Evolutionary conservation across 495 filamentous ascomycete genomes (phyloP).

Genomic region (Tricharina praecox): DNA sequence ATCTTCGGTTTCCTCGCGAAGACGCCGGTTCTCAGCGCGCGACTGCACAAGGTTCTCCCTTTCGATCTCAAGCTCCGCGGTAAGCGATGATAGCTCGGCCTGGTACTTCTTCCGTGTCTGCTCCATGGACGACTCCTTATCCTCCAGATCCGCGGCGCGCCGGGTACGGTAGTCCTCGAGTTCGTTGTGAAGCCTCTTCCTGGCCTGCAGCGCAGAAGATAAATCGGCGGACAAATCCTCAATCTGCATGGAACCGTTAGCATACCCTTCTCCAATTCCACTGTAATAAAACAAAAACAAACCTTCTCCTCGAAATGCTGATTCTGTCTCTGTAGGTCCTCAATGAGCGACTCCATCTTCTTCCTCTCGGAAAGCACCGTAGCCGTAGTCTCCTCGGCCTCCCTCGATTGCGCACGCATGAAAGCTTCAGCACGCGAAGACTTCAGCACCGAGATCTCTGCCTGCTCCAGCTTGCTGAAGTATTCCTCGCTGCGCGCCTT

Average conservation of each 20-base stretch:
- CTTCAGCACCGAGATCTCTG: slow-evolving; percentile 87
- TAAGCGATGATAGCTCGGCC: slow-evolving; percentile 71
- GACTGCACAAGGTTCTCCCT: slow-evolving; percentile 64
- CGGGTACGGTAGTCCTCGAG: slow-evolving; percentile 94
- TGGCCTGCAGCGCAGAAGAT: slow-evolving; percentile 68
- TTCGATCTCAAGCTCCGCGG: slow-evolving; percentile 81
- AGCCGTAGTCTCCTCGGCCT: slow-evolving; percentile 81
- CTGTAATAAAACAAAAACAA: no score
- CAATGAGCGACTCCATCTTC: slow-evolving; percentile 70
- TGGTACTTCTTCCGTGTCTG: slow-evolving; percentile 97
- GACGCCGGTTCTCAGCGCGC: slow-evolving; percentile 32
- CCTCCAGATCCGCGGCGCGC: slow-evolving; percentile 87
- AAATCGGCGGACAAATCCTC: slow-evolving; percentile 87
- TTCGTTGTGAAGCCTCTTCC: slow-evolving; percentile 91
- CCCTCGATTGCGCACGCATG: slow-evolving; percentile 68
- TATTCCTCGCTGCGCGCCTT: slow-evolving; percentile 92
- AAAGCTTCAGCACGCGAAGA: slow-evolving; percentile 84
- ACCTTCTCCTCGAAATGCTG: slow-evolving; percentile 71
- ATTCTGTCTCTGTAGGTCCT: slow-evolving; percentile 77
- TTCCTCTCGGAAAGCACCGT: slow-evolving; percentile 84
- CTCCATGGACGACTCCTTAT: slow-evolving; percentile 90
- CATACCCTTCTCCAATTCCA: not conserved
- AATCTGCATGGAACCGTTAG: slow-evolving; percentile 31
- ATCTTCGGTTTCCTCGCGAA: slow-evolving; percentile 88
- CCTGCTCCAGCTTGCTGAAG: slow-evolving; percentile 92